A percentile compares a stretch with the other conserved stretches of the same genome.
phyloP scores from a whole-genome alignment of 1,139 yeast species.

The Lodderomyces pseudojiufengensis region DNA sequence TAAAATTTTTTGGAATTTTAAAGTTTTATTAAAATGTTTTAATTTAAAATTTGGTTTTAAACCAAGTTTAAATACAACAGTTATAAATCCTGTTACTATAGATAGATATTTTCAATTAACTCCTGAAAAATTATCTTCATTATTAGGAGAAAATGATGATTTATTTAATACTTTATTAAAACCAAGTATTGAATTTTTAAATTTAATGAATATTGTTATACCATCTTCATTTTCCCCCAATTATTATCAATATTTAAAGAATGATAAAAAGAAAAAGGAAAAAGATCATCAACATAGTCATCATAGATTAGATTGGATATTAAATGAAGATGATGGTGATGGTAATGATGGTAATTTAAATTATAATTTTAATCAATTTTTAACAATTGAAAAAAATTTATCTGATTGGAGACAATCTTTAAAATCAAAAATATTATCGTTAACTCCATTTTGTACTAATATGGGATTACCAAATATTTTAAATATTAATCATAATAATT shows the following conservation, averaged over 20 bases:
- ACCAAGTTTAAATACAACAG: constrained; percentile 47
- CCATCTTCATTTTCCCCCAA: constrained; percentile 50
- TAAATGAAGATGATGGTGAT: constrained; percentile 49
- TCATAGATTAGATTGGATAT: constrained; percentile 38
- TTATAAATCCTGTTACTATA: constrained; percentile 48
- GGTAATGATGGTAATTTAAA: constrained; percentile 51
- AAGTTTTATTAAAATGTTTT: constrained; percentile 49
- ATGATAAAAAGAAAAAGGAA: constrained; percentile 16
- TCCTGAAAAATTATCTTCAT: constrained; percentile 41
- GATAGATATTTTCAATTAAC: constrained; percentile 47
- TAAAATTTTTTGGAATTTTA: constrained; percentile 60
- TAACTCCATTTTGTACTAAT: constrained; percentile 27
- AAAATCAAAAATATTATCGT: constrained; percentile 27
- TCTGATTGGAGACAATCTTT: constrained; percentile 43
- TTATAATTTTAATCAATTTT: constrained; percentile 44
- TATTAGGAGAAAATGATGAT: constrained; percentile 31
- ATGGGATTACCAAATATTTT: constrained; percentile 37
- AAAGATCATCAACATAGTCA: constrained; percentile 22
- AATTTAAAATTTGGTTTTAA: constrained; percentile 49
- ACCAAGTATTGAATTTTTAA: constrained; percentile 46
- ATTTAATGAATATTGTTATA: constrained; percentile 43
- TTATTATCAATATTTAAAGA: constrained; percentile 44
- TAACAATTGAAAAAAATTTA: constrained; percentile 42
- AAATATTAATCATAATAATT: constrained; percentile 21
- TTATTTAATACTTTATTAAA: constrained; percentile 37